These are phyloP conservation scores for Datura wrightii DNA, from an alignment of 257 asterid genomes.

Conservation along the genomic window DNA sequence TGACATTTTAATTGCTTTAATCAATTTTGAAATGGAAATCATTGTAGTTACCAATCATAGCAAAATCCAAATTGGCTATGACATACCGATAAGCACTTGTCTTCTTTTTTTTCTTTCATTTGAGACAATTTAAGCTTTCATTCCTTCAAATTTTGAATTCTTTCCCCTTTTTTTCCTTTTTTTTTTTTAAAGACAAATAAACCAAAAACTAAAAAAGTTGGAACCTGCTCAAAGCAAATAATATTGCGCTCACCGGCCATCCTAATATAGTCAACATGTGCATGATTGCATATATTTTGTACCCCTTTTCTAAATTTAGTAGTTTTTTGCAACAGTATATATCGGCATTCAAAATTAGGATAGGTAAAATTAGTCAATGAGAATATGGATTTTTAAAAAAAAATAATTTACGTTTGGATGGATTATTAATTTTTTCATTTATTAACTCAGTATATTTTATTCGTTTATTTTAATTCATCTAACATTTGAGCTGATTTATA, in stretches of 20 bases:
- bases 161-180: no score
- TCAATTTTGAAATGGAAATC: conserved; percentile 24
- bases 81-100: not conserved
- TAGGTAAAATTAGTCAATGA: not conserved
- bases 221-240: not conserved
- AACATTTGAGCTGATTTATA: no score
- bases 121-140: not conserved
- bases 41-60: not conserved
- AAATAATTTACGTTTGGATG: not conserved
- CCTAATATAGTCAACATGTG: not conserved
- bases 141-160: not conserved
- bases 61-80: not conserved
- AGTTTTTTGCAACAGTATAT: not conserved
- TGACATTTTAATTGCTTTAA: conserved; percentile 20
- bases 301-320: not conserved
- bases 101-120: not conserved
- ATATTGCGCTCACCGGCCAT: not conserved
- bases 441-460: no score
- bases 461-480: no score
- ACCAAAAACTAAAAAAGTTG: not conserved
- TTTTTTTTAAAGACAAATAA: not conserved
- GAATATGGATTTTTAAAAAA: no score
- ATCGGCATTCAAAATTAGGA: not conserved
- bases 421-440: not conserved
- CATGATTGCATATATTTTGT: not conserved